Evolutionary conservation across 2,329 filamentous ascomycete genomes (phyloP).

Genomic region (Aspergillus ruber): DNA sequence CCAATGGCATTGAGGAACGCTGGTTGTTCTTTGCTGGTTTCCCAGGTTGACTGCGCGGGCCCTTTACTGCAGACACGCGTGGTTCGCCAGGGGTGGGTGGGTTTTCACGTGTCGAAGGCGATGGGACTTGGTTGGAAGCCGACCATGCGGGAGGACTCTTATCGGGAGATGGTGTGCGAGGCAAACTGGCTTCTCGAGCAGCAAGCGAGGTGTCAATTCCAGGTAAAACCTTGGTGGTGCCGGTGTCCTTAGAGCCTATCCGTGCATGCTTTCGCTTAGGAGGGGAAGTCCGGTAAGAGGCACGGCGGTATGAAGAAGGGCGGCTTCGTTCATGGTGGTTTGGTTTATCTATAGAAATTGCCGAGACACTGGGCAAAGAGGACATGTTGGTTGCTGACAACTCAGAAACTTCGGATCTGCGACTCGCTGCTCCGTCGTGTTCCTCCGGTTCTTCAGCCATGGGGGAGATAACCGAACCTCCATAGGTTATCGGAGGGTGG

Average conservation of each 20-base stretch:
- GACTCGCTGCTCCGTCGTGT: constrained; percentile 21
- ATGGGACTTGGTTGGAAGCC: constrained; percentile 14
- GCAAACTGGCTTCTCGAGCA: constrained; percentile 11
- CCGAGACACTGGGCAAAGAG: constrained; percentile 10
- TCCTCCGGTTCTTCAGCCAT: constrained; percentile 32
- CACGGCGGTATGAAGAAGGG: constrained; percentile 1
- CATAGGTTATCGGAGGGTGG: constrained; percentile 30
- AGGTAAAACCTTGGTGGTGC: constrained; percentile 18
- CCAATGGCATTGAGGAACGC: constrained; percentile 10
- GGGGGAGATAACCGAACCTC: constrained; percentile 26
- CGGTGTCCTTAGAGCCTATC: constrained; percentile 8
- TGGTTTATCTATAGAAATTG: constrained; percentile 6
- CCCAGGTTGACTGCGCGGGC: constrained; percentile 26
- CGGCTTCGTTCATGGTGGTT: neutral
- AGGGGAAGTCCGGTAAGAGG: constrained; percentile 15
- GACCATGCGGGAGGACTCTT: constrained; percentile 21
- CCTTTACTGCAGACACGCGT: constrained; percentile 26
- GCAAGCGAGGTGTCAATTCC: constrained; percentile 20
- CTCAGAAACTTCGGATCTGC: constrained; percentile 16
- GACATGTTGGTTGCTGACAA: constrained; percentile 10
- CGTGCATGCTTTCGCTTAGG: constrained; percentile 20
- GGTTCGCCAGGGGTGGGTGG: constrained; percentile 20
- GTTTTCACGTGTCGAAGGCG: constrained; percentile 20
- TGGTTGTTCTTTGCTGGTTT: constrained; percentile 14
- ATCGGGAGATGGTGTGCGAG: constrained; percentile 26